A percentile compares a stretch with the other conserved stretches of the same genome.
These are phyloP conservation scores for Veloboletus limbatus DNA, from an alignment of 1,284 basidiomycete genomes.

Conservation along the genomic window DNA sequence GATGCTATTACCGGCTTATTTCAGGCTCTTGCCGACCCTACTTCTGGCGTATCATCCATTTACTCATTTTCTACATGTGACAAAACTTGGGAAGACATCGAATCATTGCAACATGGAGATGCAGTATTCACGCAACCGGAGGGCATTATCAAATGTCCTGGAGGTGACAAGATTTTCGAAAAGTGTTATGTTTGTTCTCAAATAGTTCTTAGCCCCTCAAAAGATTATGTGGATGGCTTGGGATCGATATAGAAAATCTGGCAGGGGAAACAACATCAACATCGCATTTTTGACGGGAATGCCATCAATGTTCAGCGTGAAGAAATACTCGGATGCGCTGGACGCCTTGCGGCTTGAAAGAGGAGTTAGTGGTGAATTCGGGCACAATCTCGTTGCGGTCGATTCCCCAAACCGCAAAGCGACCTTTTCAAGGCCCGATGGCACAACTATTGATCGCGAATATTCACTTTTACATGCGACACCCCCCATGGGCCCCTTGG, in stretches of 20 bases:
- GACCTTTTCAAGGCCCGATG: constrained; percentile 83
- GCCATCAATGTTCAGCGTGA: constrained; percentile 92
- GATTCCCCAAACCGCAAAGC: constrained; percentile 71
- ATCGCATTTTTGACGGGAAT: constrained; percentile 91
- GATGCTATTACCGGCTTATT: constrained; percentile 75
- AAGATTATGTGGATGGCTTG: constrained; percentile 97
- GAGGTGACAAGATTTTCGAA: constrained; percentile 49
- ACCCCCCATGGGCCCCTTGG: constrained; percentile 88
- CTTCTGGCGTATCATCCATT: constrained; percentile 88
- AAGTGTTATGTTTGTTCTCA: constrained; percentile 1
- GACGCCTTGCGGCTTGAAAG: constrained; percentile 77
- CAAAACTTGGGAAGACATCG: constrained; percentile 82
- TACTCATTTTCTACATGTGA: constrained; percentile 89
- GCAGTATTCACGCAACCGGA: constrained; percentile 97
- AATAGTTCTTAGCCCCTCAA: constrained; percentile 63
- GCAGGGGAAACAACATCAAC: constrained; percentile 57
- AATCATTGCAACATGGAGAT: constrained; percentile 71
- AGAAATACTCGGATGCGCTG: constrained; percentile 89
- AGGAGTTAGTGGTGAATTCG: constrained; percentile 79
- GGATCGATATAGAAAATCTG: constrained; percentile 66
- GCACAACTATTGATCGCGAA: constrained; percentile 64
- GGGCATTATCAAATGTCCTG: constrained; percentile 95
- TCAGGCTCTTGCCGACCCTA: constrained; percentile 73
- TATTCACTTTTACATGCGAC: constrained; percentile 88
- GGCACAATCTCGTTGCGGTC: constrained; percentile 81